These are phyloP conservation scores for Cutaneotrichosporon arboriforme DNA, from an alignment of 1,284 basidiomycete genomes.

Conservation along the genomic window DNA sequence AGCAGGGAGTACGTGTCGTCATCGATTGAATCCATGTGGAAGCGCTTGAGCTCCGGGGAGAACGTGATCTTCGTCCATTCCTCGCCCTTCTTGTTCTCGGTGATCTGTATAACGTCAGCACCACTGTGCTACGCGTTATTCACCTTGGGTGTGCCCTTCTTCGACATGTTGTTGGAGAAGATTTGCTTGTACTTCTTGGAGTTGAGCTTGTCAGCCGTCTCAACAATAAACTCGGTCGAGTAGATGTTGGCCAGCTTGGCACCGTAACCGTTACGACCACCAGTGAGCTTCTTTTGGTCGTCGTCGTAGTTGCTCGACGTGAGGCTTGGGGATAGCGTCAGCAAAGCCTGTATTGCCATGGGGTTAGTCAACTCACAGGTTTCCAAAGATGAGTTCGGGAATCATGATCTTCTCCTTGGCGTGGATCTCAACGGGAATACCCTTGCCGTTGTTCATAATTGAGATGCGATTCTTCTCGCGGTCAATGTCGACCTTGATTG, in stretches of 20 bases:
- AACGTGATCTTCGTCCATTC: constrained; percentile 96
- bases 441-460: constrained; percentile 91
- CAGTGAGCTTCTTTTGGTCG: constrained; percentile 96
- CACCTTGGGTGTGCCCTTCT: constrained; percentile 71
- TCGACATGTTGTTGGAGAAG: constrained; percentile 90
- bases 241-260: constrained; percentile 99
- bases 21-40: constrained; percentile 89
- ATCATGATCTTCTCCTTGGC: constrained; percentile 91
- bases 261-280: constrained; percentile 97
- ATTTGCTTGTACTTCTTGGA: constrained; percentile 92
- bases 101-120: constrained; percentile 56
- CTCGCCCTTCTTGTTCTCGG: constrained; percentile 76
- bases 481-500: constrained; percentile 81
- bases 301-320: constrained; percentile 99
- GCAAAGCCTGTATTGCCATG: background rate
- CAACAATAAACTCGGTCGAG: constrained; percentile 93
- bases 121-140: background rate
- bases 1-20: constrained; percentile 85
- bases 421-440: constrained; percentile 97
- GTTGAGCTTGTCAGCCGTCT: constrained; percentile 86
- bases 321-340: constrained; percentile 50
- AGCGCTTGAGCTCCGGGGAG: constrained; percentile 83
- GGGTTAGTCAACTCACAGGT: constrained; percentile 54
- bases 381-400: constrained; percentile 95
- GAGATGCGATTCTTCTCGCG: constrained; percentile 78